Conservation (phyloP, 2,329 filamentous ascomycete genomes). For the Ceratocystis cubensis region DNA sequence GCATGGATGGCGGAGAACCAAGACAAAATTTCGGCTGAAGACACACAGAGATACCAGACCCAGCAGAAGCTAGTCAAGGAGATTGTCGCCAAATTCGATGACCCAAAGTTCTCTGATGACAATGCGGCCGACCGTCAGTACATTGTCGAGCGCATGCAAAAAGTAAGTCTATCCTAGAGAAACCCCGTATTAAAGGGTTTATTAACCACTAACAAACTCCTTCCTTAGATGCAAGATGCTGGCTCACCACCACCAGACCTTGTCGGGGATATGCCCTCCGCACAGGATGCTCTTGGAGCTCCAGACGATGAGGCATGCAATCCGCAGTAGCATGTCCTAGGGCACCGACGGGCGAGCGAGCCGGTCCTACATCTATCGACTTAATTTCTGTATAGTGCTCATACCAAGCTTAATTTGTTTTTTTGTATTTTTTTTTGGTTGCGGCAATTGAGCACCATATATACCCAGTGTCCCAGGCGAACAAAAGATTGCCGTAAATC, state of each 20-base stretch:
- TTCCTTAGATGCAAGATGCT: constrained; percentile 81
- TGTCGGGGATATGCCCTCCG: constrained; percentile 76
- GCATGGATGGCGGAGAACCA: constrained; percentile 74
- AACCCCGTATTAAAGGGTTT: not conserved
- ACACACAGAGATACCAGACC: constrained; percentile 66
- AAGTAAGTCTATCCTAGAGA: constrained; percentile 44
- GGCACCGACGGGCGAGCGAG: not conserved
- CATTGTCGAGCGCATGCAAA: constrained; percentile 95
- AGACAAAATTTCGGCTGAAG: constrained; percentile 51
- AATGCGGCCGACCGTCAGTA: constrained; percentile 75
- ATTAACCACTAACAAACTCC: not conserved
- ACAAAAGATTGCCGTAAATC: not conserved
- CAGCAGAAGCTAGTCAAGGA: constrained; percentile 70
- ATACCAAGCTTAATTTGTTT: constrained; percentile 3
- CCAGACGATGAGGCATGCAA: constrained; percentile 48
- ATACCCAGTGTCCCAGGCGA: not conserved
- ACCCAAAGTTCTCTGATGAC: constrained; percentile 65
- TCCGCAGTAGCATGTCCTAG: constrained; percentile 39
- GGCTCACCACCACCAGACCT: constrained; percentile 84
- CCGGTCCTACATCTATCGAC: not conserved
- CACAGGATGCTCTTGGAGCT: constrained; percentile 55
- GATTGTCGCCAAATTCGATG: constrained; percentile 83
- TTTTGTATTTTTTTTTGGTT: not conserved
- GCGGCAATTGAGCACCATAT: not conserved
- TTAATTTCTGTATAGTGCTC: not conserved